Conservation (phyloP, 371 early-diverging fungal species). For the Capillidium rhysosporum region DNA sequence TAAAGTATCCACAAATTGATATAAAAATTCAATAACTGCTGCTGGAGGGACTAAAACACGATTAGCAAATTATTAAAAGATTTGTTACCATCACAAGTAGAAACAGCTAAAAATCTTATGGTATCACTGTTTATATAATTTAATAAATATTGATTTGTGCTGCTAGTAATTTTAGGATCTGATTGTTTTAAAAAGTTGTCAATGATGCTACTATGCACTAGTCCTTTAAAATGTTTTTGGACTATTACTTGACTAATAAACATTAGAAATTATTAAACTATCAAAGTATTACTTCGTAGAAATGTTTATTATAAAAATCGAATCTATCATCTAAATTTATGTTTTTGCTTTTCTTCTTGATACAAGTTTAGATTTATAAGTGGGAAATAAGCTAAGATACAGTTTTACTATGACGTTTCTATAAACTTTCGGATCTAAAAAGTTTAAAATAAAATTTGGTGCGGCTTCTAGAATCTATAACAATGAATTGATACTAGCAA, state of each 20-base stretch:
- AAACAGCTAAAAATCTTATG: conserved; percentile 49
- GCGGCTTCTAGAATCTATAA: too few species aligned
- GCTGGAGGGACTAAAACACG: conserved; percentile 49
- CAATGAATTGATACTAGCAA: too few species aligned
- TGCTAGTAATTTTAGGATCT: conserved; percentile 41
- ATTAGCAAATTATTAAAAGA: conserved; percentile 5
- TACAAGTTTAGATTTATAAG: too few species aligned
- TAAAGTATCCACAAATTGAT: conserved; percentile 57
- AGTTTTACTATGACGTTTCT: too few species aligned
- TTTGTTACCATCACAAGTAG: conserved; percentile 44
- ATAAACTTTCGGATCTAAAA: too few species aligned
- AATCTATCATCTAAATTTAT: too few species aligned
- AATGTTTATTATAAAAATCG: too few species aligned
- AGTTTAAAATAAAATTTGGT: too few species aligned
- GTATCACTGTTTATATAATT: conserved; percentile 42
- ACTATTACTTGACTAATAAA: conserved; percentile 49
- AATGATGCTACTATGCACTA: conserved; percentile 43
- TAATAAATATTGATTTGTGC: conserved; percentile 41
- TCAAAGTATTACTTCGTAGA: too few species aligned
- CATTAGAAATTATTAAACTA: not conserved
- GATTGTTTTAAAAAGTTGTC: conserved; percentile 44
- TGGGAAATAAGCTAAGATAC: too few species aligned
- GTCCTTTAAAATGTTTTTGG: conserved; percentile 70
- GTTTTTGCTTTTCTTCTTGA: too few species aligned
- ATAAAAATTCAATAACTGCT: conserved; percentile 66